A percentile compares a stretch with the other conserved stretches of the same genome.
Conservation (phyloP, 495 filamentous ascomycete species). For the Amorphotheca resinae region DNA sequence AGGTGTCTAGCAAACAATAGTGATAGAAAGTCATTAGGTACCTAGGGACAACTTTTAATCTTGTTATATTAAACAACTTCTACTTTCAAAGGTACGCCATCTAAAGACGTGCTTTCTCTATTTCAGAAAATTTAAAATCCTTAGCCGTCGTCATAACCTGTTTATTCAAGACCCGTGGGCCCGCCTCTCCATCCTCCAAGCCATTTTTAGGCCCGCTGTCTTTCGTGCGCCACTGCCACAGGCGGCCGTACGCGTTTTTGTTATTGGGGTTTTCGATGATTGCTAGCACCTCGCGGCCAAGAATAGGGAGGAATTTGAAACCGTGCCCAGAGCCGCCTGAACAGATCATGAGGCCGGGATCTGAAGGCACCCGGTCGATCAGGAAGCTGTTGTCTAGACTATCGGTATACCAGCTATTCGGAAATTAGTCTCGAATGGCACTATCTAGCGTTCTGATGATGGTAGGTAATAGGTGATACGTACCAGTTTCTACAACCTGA, state of each 20-base stretch:
- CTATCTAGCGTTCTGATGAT: too few species aligned
- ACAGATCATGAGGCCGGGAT: neutral
- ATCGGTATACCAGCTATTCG: constrained; percentile 15
- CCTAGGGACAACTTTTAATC: too few species aligned
- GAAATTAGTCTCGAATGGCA: too few species aligned
- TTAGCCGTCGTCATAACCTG: neutral
- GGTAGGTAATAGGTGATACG: too few species aligned
- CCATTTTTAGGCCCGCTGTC: neutral
- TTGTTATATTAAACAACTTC: too few species aligned
- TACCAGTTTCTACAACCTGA: too few species aligned
- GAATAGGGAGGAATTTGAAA: constrained; percentile 3
- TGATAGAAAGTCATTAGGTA: too few species aligned
- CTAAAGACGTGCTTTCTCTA: too few species aligned
- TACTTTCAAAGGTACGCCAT: too few species aligned
- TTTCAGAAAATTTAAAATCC: too few species aligned
- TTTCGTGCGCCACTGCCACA: neutral
- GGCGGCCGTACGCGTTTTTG: neutral
- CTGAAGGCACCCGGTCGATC: neutral
- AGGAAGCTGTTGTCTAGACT: constrained; percentile 1
- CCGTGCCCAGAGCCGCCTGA: constrained; percentile 1
- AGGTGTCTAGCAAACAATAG: too few species aligned
- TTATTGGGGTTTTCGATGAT: neutral
- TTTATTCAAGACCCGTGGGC: neutral
- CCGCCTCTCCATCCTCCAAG: neutral
- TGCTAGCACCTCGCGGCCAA: neutral